A percentile compares a stretch with the other conserved stretches of the same genome.
These are phyloP conservation scores for Sicyos baderoa DNA, from an alignment of 306 rosid genomes.

Conservation along the genomic window DNA sequence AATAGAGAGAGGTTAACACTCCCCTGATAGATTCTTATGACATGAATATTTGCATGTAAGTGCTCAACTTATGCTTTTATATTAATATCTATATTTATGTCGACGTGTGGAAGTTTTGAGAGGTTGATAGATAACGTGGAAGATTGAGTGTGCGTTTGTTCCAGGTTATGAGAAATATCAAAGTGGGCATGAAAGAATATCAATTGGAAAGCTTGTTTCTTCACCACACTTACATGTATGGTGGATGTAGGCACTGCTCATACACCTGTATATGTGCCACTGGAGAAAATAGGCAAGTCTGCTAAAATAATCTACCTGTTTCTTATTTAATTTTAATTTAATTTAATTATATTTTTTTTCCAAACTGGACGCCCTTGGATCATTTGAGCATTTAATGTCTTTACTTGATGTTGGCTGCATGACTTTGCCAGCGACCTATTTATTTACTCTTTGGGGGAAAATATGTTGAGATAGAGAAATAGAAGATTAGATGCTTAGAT, in stretches of 20 bases:
- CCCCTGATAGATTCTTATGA: not conserved
- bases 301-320: not conserved
- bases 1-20: not conserved
- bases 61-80: slow-evolving; percentile 4
- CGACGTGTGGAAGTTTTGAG: not conserved
- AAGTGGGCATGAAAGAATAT: slow-evolving; percentile 81
- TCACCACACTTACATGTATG: slow-evolving; percentile 94
- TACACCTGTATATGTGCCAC: slow-evolving; percentile 95
- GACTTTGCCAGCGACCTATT: not conserved
- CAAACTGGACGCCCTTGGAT: not conserved
- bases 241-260: slow-evolving; percentile 95
- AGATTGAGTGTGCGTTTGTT: not conserved
- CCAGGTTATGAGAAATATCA: slow-evolving; percentile 76
- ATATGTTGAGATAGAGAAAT: no score
- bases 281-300: slow-evolving; percentile 58
- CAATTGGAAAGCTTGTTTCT: slow-evolving; percentile 88
- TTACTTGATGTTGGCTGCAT: slow-evolving; percentile 1
- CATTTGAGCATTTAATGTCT: not conserved
- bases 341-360: no score
- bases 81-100: not conserved
- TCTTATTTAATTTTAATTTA: no score
- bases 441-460: not conserved
- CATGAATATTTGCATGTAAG: not conserved
- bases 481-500: no score
- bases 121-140: not conserved